A percentile compares a stretch with the other conserved stretches of the same genome.
phyloP scores from a whole-genome alignment of 768 basidiomycete species.

The Agaricus sinodeliciosus region DNA sequence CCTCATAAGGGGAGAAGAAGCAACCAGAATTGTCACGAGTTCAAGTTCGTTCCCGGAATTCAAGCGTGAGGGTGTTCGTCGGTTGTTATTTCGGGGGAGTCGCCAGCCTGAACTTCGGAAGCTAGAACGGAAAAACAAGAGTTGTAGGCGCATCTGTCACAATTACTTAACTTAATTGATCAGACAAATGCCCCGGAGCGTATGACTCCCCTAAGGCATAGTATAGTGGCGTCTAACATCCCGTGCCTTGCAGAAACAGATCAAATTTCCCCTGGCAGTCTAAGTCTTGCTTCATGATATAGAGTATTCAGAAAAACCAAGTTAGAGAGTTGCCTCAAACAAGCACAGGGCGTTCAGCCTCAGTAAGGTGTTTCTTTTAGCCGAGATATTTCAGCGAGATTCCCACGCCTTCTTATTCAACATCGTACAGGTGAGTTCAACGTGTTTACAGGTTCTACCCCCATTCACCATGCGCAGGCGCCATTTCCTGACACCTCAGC shows the following conservation, averaged over 20 bases:
- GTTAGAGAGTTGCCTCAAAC: no score
- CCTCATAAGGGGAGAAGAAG: not conserved
- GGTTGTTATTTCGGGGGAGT: not conserved
- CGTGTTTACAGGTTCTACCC: not conserved
- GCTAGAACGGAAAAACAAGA: slow-evolving; percentile 5
- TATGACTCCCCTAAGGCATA: not conserved
- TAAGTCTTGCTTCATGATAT: no score
- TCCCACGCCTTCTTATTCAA: no score
- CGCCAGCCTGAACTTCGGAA: slow-evolving; percentile 13
- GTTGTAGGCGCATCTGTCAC: not conserved
- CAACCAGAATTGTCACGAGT: not conserved
- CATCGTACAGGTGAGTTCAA: not conserved
- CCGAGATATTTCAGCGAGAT: no score
- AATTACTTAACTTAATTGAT: not conserved
- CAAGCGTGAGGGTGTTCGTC: slow-evolving; percentile 15
- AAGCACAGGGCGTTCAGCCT: no score
- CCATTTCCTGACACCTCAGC: not conserved
- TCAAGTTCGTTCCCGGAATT: slow-evolving; percentile 9
- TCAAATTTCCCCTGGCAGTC: no score
- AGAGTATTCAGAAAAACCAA: no score
- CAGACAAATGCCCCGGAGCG: not conserved
- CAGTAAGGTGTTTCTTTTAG: no score
- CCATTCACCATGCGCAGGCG: not conserved
- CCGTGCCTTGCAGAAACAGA: no score
- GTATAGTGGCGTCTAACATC: no score